Evolutionary conservation across 73 alveolate species (phyloP), one percentile per base, ranked within the genome.

Genomic region (Paramecium pentaurelia): DNA sequence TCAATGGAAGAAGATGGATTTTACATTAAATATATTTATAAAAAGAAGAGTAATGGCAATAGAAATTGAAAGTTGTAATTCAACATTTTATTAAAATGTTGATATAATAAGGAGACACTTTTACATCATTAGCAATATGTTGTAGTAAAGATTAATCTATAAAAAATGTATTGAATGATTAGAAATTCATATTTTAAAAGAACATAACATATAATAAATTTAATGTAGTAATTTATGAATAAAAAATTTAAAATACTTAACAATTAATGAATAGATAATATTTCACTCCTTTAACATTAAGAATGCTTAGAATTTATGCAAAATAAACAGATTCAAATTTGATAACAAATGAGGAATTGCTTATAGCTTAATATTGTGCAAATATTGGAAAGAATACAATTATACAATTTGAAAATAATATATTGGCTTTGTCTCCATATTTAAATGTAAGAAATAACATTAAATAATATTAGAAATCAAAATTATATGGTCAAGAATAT

Each of bases 1-100:
- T 64, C 7, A 64, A 42, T 64, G 84, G 84, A 28, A 64, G 84
- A 28, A 64, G 84, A 32, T 64, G 84, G 84, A 64, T 64, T 64
- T 12, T 64, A 5, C 84, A 64, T 34, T 32, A 32, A 34, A 32
- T 64, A 64, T 64, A 32, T 32, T 64, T 64, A 9, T 1, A 22
- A 14, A 64, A 64, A 9, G 49, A 64, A 25, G 6, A n/a, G 12
- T 25, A 64, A 10, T 64, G 84, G 84, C 28, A 64, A 34, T 64
- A 64, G 28, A 28, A 42, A 64, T 34, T 64, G 27, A 20, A 20
- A 12, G 28, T 14, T 32, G 47, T 64, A 6, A 64, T 64, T 32
- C 12, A 64, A 34, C 18, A 34, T 64, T 64, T 64, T 34, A 64
- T 64, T 2, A 64, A 64, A 27, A 64, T 64, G 84, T 20, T 64